These are phyloP conservation scores for Syzygium aromaticum DNA, from an alignment of 345 rosid genomes.

Conservation along the genomic window DNA sequence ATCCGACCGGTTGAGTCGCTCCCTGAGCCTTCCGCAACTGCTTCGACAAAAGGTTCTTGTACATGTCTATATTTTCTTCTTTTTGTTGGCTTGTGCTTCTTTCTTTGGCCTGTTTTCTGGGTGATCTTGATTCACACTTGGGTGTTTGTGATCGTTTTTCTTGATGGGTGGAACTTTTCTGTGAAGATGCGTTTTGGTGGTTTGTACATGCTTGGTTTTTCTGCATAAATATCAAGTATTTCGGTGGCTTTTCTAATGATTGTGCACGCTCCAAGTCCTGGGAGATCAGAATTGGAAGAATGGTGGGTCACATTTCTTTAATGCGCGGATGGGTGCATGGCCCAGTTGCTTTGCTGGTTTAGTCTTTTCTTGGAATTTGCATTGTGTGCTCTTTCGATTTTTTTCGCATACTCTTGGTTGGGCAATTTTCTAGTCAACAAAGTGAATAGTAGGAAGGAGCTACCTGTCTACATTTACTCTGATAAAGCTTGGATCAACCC, in stretches of 20 bases:
- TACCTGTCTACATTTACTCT: not conserved
- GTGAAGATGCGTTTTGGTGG: not conserved
- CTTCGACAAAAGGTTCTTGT: slow-evolving; percentile 44
- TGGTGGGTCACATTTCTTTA: not conserved
- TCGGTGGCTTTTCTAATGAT: not conserved
- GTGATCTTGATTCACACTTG: not conserved
- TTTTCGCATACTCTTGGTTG: not conserved
- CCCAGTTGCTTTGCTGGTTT: not conserved
- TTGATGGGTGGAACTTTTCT: not conserved
- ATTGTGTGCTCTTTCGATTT: not conserved
- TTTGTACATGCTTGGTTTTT: not conserved
- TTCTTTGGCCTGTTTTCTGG: not conserved
- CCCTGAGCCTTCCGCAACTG: slow-evolving; percentile 40
- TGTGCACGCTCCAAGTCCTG: not conserved
- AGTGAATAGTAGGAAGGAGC: not conserved
- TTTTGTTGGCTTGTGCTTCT: not conserved
- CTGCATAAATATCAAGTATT: not conserved
- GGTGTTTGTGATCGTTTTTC: not conserved
- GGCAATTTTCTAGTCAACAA: not conserved
- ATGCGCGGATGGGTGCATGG: not conserved
- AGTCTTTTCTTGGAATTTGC: not conserved
- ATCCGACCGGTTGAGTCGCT: slow-evolving; percentile 59
- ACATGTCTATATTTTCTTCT: not conserved
- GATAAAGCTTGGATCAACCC: not conserved
- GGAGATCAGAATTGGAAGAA: not conserved